Conservation (phyloP, 805 yeast genomes). For the Trichomonascus vanleenenianus region DNA sequence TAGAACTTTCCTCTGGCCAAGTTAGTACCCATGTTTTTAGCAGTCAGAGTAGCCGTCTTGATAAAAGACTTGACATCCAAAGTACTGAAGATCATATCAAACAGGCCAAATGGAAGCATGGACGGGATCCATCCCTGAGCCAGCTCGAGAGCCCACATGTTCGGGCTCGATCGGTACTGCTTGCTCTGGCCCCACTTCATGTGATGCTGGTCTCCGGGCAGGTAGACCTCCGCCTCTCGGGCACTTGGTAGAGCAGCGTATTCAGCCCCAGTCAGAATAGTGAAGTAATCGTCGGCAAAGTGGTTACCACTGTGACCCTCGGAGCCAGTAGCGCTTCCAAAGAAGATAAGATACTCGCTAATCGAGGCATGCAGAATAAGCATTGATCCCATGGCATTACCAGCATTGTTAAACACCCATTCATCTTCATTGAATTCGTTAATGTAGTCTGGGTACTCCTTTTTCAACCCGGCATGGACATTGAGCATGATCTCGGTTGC, state of each 20-base stretch:
- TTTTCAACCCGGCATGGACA: constrained; percentile 49
- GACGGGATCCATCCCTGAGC: constrained; percentile 99
- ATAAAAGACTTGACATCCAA: constrained; percentile 63
- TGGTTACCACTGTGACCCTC: constrained; percentile 96
- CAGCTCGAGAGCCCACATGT: constrained; percentile 81
- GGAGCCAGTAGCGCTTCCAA: constrained; percentile 89
- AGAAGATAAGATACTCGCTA: constrained; percentile 85
- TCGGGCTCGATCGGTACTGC: constrained; percentile 82
- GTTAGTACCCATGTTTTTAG: constrained; percentile 64
- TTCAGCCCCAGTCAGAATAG: constrained; percentile 77
- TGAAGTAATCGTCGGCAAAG: constrained; percentile 95
- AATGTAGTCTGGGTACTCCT: constrained; percentile 64
- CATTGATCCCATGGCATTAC: constrained; percentile 96
- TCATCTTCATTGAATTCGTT: constrained; percentile 67
- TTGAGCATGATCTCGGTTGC: constrained; percentile 55
- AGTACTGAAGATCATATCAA: constrained; percentile 73
- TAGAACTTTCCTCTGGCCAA: constrained; percentile 64
- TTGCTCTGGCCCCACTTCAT: constrained; percentile 63
- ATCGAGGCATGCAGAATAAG: constrained; percentile 90
- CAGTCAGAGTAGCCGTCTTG: constrained; percentile 70
- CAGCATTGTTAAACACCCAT: constrained; percentile 97
- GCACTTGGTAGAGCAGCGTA: constrained; percentile 61
- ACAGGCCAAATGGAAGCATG: constrained; percentile 93
- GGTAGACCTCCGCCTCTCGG: constrained; percentile 58
- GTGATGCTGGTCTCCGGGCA: constrained; percentile 84